A percentile compares a stretch with the other conserved stretches of the same genome.
These are phyloP conservation scores for Metarhizium rileyi DNA, from an alignment of 2,329 filamentous ascomycete genomes.

Conservation along the genomic window DNA sequence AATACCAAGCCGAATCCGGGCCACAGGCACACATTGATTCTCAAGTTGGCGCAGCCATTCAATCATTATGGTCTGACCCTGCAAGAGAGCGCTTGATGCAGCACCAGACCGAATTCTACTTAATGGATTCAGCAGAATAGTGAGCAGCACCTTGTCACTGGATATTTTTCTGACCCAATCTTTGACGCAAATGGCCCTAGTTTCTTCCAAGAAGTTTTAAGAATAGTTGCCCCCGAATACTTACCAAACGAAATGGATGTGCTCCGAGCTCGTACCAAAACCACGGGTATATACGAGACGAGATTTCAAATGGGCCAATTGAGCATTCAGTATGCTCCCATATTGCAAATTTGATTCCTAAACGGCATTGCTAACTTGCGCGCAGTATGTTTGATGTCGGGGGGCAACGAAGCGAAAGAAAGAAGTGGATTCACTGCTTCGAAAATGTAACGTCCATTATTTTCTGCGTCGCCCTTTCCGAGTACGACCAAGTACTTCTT, in stretches of 20 bases:
- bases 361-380: slow-evolving; percentile 12
- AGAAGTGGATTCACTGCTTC: slow-evolving; percentile 99
- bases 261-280: slow-evolving; percentile 90
- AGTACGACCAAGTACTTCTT: slow-evolving; percentile 94
- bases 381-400: slow-evolving; percentile 97
- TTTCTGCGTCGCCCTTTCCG: slow-evolving; percentile 94
- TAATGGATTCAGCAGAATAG: slow-evolving; percentile 99
- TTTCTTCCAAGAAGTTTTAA: slow-evolving; percentile 87
- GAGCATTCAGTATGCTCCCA: slow-evolving; percentile 79
- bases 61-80: slow-evolving; percentile 83
- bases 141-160: slow-evolving; percentile 37
- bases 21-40: slow-evolving; percentile 76
- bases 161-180: background rate
- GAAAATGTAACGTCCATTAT: slow-evolving; percentile 99
- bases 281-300: slow-evolving; percentile 97
- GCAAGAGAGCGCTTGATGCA: slow-evolving; percentile 77
- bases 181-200: slow-evolving; percentile 36
- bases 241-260: slow-evolving; percentile 93
- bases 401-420: slow-evolving; percentile 90
- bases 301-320: slow-evolving; percentile 97
- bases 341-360: background rate
- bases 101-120: slow-evolving; percentile 93
- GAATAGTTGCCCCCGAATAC: slow-evolving; percentile 78
- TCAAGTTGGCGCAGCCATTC: slow-evolving; percentile 72
- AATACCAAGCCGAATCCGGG: slow-evolving; percentile 85